These are phyloP conservation scores for Corynespora cassiicola DNA, from an alignment of 2,329 filamentous ascomycete species.

Conservation along the genomic window DNA sequence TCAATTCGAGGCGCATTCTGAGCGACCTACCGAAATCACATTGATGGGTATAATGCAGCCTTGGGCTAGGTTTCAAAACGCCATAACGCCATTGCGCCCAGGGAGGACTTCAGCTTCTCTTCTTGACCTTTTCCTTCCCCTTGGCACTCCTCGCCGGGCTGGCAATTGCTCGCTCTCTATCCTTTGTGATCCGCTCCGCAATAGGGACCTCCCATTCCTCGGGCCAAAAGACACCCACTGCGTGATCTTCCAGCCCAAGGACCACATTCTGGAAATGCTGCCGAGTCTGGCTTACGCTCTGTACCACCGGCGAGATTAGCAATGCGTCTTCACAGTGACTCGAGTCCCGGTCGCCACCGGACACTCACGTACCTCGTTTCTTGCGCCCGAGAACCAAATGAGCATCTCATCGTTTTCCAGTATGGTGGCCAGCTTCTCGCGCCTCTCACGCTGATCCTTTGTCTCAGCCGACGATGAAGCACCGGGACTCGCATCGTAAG, in stretches of 20 bases:
- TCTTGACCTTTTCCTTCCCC: constrained; percentile 8
- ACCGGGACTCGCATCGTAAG: constrained; percentile 4
- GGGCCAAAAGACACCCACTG: constrained; percentile 11
- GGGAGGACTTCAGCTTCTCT: constrained; percentile 21
- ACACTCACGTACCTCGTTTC: constrained; percentile 45
- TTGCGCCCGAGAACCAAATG: constrained; percentile 36
- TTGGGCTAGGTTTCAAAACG: too few species aligned
- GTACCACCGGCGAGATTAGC: neutral
- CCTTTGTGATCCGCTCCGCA: constrained; percentile 9
- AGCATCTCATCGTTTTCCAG: constrained; percentile 45
- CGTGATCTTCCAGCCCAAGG: constrained; percentile 25
- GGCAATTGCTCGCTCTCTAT: constrained; percentile 3
- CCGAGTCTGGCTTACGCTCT: constrained; percentile 40
- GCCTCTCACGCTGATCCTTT: constrained; percentile 33
- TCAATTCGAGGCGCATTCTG: too few species aligned
- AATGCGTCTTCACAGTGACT: too few species aligned
- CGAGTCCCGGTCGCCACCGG: too few species aligned
- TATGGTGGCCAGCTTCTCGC: constrained; percentile 39
- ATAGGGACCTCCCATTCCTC: constrained; percentile 27
- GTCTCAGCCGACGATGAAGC: constrained; percentile 19
- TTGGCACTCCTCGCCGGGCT: constrained; percentile 7
- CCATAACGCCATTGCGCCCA: constrained; percentile 5
- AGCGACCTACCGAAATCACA: too few species aligned
- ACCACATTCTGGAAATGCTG: constrained; percentile 38
- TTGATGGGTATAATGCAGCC: too few species aligned